Base-by-base conservation (phyloP, 2,329 filamentous ascomycete genomes). In the Penicillium sp. region DNA sequence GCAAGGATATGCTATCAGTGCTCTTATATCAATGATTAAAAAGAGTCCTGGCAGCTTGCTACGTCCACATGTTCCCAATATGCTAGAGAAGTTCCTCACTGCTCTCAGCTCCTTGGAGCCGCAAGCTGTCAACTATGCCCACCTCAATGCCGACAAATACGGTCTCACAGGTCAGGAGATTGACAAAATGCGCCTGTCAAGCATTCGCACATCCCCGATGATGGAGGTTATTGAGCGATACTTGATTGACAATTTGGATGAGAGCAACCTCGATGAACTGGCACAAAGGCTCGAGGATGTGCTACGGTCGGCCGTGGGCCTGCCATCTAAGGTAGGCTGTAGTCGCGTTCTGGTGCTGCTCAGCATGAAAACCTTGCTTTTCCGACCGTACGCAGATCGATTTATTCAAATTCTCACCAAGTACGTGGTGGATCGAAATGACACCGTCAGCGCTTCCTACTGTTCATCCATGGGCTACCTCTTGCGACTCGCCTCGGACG, bases 281-380 rank as follows among this genome's bases (percentile, higher is more conserved):
- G 85, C 87, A 34, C 85, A 86, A 2, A 83, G 79, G 41, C 80
- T 99, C 0, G 88, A 94, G 69, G 81, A 82, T 29, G 87, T 89
- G 0, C 90, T 97, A 73, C 94, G 93, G 69, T 86, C 83, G 26
- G 90, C 92, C 1, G 86, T 99, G 35, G 93, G 92, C 1, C 86
- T 97, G 74, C 93, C 93, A 2, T 95, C 91, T 0, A 97, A 97
- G 76, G 88, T 97, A 44, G 94, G 91, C 35, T 95, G 91, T 66
- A 89, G 88, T 60, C 85, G 91, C 51, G 86, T 97, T 2, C 80
- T 99, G 30, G 88, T 90, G 7, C 92, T 90, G 0, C 80, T 99
- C 7, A 89, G 90, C 47, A 93, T 92, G 47, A 84, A 91, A 11
- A 84, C 83, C 34, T 81, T 86, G 35, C 78, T 92, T 29, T 90